Conservation (phyloP, 1,284 basidiomycete genomes). For the Rhizopogon parksii region DNA sequence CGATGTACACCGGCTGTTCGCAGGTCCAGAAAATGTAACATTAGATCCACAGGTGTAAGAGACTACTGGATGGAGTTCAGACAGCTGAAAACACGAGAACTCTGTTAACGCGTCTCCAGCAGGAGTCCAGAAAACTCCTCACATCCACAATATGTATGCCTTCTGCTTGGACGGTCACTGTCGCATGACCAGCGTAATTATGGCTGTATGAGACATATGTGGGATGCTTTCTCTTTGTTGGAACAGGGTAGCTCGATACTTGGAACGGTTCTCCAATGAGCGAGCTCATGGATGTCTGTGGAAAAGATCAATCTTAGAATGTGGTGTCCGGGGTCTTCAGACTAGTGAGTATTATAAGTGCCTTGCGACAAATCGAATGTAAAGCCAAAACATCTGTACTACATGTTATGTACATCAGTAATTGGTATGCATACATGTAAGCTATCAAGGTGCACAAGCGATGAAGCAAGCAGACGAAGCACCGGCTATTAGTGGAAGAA, state of each 20-base stretch:
- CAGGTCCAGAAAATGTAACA: slow-evolving; percentile 51
- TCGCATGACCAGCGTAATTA: slow-evolving; percentile 48
- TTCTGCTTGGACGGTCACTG: slow-evolving; percentile 60
- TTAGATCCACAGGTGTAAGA: slow-evolving; percentile 65
- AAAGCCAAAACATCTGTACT: slow-evolving; percentile 3
- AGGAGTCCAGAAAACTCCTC: slow-evolving; percentile 28
- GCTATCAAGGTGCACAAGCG: slow-evolving; percentile 14
- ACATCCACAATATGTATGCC: slow-evolving; percentile 70
- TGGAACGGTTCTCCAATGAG: slow-evolving; percentile 54
- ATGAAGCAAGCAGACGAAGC: slow-evolving; percentile 28
- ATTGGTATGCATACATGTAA: slow-evolving; percentile 4
- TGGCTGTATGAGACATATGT: slow-evolving; percentile 38
- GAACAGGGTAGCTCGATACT: slow-evolving; percentile 43
- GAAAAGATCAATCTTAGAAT: slow-evolving; percentile 8
- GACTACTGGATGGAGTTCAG: slow-evolving; percentile 56
- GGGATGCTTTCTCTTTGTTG: slow-evolving; percentile 21
- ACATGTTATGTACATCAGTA: slow-evolving; percentile 4
- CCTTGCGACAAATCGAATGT: not conserved
- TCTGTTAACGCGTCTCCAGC: not conserved
- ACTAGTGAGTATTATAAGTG: not conserved
- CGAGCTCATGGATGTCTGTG: slow-evolving; percentile 33
- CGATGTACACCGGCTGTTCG: slow-evolving; percentile 37
- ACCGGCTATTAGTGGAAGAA: slow-evolving; percentile 29
- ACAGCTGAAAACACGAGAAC: slow-evolving; percentile 37
- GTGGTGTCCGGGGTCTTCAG: slow-evolving; percentile 10